Conservation (phyloP, 192 early-diverging fungal genomes). For the Rhizoclosmatium sp. region DNA sequence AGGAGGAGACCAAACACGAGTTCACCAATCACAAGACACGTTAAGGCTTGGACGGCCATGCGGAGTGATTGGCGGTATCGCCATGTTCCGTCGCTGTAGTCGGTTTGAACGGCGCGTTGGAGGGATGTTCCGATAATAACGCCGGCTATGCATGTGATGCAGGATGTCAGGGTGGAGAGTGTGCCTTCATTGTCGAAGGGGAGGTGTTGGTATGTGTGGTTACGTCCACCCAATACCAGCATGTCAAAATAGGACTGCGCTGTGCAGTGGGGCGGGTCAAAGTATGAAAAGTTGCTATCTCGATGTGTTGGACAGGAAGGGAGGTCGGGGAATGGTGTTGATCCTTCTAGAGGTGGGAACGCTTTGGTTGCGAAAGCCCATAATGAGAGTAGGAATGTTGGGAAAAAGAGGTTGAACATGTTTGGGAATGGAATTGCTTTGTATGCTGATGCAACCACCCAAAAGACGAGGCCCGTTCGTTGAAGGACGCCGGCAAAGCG, state of each 20-base stretch:
- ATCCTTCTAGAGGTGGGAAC: not conserved
- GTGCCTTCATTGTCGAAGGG: constrained; percentile 60
- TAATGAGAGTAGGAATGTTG: not conserved
- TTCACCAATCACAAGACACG: not conserved
- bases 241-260: constrained; percentile 56
- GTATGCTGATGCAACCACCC: constrained; percentile 20
- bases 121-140: constrained; percentile 45
- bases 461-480: constrained; percentile 34
- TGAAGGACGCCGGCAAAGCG: constrained; percentile 28
- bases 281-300: not conserved
- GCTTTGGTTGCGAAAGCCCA: not conserved
- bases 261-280: constrained; percentile 53
- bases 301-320: not conserved
- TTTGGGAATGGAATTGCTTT: not conserved
- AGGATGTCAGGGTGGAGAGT: constrained; percentile 53
- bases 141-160: constrained; percentile 56
- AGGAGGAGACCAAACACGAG: constrained; percentile 31
- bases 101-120: constrained; percentile 13
- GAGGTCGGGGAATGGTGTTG: constrained; percentile 4
- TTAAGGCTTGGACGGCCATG: not conserved
- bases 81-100: constrained; percentile 36
- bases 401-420: constrained; percentile 22
- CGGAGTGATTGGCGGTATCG: not conserved
- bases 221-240: constrained; percentile 39
- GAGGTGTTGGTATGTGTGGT: constrained; percentile 40